phyloP scores from a whole-genome alignment of 2,329 filamentous ascomycete genomes.

The Cercospora sojina region DNA sequence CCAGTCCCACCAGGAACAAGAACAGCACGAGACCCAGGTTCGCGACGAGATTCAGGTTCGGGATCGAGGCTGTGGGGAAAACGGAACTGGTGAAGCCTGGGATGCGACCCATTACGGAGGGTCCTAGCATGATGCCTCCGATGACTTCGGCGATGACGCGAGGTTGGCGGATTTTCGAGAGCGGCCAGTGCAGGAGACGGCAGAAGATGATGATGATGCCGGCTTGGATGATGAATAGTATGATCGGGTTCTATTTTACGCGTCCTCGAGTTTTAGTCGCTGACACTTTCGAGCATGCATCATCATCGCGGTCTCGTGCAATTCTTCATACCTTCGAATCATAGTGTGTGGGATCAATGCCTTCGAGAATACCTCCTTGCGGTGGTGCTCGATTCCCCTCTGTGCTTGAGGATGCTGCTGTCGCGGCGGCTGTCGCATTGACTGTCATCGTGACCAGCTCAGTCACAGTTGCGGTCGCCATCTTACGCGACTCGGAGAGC shows the following conservation, averaged over 20 bases:
- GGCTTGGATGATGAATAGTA: slow-evolving; percentile 73
- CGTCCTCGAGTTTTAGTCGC: background rate
- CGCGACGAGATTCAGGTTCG: slow-evolving; percentile 72
- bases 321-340: slow-evolving; percentile 55
- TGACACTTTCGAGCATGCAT: background rate
- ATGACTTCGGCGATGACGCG: slow-evolving; percentile 83
- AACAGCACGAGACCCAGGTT: slow-evolving; percentile 83
- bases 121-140: slow-evolving; percentile 79
- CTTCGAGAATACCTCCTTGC: slow-evolving; percentile 71
- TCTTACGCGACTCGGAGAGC: slow-evolving; percentile 12
- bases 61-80: slow-evolving; percentile 73
- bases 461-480: slow-evolving; percentile 27
- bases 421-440: slow-evolving; percentile 22
- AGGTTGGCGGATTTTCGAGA: slow-evolving; percentile 74
- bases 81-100: slow-evolving; percentile 74
- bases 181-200: slow-evolving; percentile 70
- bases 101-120: slow-evolving; percentile 83
- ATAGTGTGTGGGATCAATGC: slow-evolving; percentile 66
- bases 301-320: too few relatives aligned
- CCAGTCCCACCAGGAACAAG: slow-evolving; percentile 82
- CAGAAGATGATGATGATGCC: slow-evolving; percentile 74
- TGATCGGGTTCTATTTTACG: slow-evolving; percentile 65
- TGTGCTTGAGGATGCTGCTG: slow-evolving; percentile 24
- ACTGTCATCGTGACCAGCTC: slow-evolving; percentile 25
- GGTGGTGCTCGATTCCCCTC: slow-evolving; percentile 45